A percentile compares a stretch with the other conserved stretches of the same genome.
phyloP scores from a whole-genome alignment of 1,284 basidiomycete species.

The Marasmius fiardii region DNA sequence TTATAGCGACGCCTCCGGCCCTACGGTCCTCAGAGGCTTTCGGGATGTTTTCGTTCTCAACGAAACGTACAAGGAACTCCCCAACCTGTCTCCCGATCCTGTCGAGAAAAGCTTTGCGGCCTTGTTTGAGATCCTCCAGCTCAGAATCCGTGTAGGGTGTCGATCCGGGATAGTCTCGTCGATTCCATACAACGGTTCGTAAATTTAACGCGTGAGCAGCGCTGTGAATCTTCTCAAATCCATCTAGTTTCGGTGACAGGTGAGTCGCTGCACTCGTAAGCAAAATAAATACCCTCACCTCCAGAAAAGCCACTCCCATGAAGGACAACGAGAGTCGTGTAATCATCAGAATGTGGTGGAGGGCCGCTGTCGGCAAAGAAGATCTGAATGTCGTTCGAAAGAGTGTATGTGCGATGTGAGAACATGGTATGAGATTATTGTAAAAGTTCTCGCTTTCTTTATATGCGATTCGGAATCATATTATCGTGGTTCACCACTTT shows the following conservation, averaged over 20 bases:
- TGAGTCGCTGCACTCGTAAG: neutral
- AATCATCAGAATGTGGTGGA: constrained; percentile 11
- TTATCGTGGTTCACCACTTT: too few species aligned
- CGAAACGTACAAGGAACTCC: constrained; percentile 12
- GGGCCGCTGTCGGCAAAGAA: constrained; percentile 18
- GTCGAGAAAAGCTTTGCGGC: constrained; percentile 9
- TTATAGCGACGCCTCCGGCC: constrained; percentile 15
- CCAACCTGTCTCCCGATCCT: constrained; percentile 4
- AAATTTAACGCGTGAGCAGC: constrained; percentile 18
- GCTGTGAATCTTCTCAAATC: constrained; percentile 11
- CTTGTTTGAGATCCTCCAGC: constrained; percentile 10
- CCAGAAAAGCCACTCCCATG: constrained; percentile 18
- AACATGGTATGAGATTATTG: too few species aligned
- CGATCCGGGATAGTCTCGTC: constrained; percentile 27
- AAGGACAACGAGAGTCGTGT: constrained; percentile 18
- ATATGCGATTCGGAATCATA: too few species aligned
- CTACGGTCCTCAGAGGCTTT: neutral
- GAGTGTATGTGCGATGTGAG: constrained; percentile 2
- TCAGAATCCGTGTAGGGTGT: constrained; percentile 20
- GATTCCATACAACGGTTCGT: constrained; percentile 25
- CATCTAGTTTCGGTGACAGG: constrained; percentile 3
- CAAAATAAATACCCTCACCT: constrained; percentile 5
- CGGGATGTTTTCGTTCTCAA: constrained; percentile 10
- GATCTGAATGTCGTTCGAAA: constrained; percentile 4
- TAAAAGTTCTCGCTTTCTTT: too few species aligned